These are phyloP conservation scores for Leptodontidium sp. DNA, from an alignment of 2,329 filamentous ascomycete genomes.

Conservation along the genomic window DNA sequence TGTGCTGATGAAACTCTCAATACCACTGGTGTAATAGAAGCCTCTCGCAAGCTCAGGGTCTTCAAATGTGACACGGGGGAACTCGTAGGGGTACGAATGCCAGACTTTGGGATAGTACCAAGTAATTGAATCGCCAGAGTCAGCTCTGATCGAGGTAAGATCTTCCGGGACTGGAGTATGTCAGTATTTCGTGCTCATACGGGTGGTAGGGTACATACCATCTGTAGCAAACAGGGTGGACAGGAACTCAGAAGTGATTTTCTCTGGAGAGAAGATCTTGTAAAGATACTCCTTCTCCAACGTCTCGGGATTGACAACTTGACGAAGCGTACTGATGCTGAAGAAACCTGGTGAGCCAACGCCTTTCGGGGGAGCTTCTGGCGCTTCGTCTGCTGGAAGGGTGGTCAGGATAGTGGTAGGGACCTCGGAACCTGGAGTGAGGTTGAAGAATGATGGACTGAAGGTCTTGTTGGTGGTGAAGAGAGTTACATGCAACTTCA, in stretches of 20 bases:
- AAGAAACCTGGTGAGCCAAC: constrained; percentile 83
- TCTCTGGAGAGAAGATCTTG: constrained; percentile 69
- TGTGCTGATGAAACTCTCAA: constrained; percentile 94
- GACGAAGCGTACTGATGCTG: constrained; percentile 79
- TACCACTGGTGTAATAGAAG: constrained; percentile 76
- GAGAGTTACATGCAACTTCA: constrained; percentile 86
- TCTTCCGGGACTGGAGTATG: constrained; percentile 36
- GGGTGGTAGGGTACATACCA: constrained; percentile 27
- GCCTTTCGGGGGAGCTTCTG: constrained; percentile 58
- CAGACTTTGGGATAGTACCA: constrained; percentile 84
- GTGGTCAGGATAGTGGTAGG: constrained; percentile 87
- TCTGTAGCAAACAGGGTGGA: constrained; percentile 57
- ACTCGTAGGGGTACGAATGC: constrained; percentile 84
- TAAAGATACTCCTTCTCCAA: constrained; percentile 64
- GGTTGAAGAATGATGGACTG: constrained; percentile 75
- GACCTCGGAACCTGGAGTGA: constrained; percentile 62
- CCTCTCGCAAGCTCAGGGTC: constrained; percentile 73
- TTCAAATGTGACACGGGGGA: constrained; percentile 89
- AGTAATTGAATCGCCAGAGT: constrained; percentile 65
- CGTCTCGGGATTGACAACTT: constrained; percentile 67
- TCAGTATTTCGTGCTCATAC: constrained; percentile 44
- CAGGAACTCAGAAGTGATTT: constrained; percentile 61
- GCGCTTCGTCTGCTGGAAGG: constrained; percentile 64
- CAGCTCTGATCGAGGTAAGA: constrained; percentile 36
- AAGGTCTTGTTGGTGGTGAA: constrained; percentile 81